Base-by-base conservation (phyloP, 495 filamentous ascomycete genomes). In the Podospora conica region DNA sequence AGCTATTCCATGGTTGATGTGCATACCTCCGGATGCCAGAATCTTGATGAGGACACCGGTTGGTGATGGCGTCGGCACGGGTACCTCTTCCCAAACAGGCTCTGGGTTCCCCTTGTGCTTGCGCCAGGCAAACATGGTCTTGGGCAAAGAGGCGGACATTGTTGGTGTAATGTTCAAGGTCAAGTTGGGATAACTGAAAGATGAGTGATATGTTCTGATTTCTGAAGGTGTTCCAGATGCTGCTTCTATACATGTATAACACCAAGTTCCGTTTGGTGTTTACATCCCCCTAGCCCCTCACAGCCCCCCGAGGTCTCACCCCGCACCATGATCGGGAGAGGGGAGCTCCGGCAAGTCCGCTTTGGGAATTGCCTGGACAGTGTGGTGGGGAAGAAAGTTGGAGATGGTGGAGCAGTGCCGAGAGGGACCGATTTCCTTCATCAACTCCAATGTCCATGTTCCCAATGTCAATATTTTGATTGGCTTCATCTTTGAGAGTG, bases 61-160 rank as follows among this genome's bases (percentile, higher is more conserved):
- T 10, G 66, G 58, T 6, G 57, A 9, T 11, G 58, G 21, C 23
- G 57, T 27, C 10, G 66, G 66, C 4, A 68, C 58, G 5, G 66
- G 62, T 8, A 65, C 66, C 24, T 68, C 62, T 57, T 68, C 66
- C 66, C 66, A 48, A 48, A 48, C 33, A 2, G 66, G 66, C 66
- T 65, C 58, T 0, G 58, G 58, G 24, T 68, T 68, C 3, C 66
- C 66, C n/a, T 25, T 58, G 58, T 68, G 66, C 58, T 68, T 68
- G 24, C 66, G 61, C 66, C 66, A 68, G 1, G 66, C 66, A 22
- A 53, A 65, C 66, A 68, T 68, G 5, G 66, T 61, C 53, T 64
- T 28, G 22, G 66, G 66, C 9, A 40, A 58, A 10, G 29, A 24
- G 18, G 85, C 84, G 7, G 24, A 2, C 24, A 20, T 59, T n/a